Percentiles rank a stretch among this genome's conserved stretches.
Evolutionary conservation across 441 rosid species (phyloP).

Genomic region (Euphorbia corollata): DNA sequence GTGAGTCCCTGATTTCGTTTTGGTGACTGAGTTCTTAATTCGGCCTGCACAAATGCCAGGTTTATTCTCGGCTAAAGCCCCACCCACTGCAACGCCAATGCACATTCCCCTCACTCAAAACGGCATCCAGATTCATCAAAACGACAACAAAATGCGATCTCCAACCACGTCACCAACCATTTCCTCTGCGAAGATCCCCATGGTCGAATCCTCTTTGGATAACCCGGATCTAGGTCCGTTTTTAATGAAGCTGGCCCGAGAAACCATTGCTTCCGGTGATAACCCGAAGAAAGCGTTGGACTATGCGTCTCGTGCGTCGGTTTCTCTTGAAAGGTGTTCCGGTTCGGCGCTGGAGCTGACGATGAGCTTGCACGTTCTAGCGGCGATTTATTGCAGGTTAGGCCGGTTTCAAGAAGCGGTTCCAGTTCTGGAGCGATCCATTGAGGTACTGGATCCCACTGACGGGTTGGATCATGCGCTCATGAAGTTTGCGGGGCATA

Average conservation of each 20-base stretch:
- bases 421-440: conserved; percentile 45
- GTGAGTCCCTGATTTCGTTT: background rate
- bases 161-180: conserved; percentile 26
- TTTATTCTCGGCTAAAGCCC: conserved; percentile 28
- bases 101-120: conserved; percentile 15
- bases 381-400: conserved; percentile 48
- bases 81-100: conserved; percentile 23
- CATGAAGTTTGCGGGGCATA: conserved; percentile 46
- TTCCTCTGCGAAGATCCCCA: conserved; percentile 13
- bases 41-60: conserved; percentile 28
- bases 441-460: conserved; percentile 26
- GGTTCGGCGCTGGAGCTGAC: conserved; percentile 36
- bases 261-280: conserved; percentile 34
- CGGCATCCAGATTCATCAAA: conserved; percentile 16
- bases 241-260: conserved; percentile 42
- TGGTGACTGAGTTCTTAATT: conserved; percentile 8
- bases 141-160: conserved; percentile 22
- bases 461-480: conserved; percentile 35
- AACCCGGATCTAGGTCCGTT: conserved; percentile 43
- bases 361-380: conserved; percentile 47
- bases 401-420: conserved; percentile 47
- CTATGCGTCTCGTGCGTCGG: conserved; percentile 39
- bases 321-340: conserved; percentile 31
- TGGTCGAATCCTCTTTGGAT: conserved; percentile 29
- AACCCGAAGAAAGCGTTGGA: conserved; percentile 39